Evolutionary conservation across 2,329 filamentous ascomycete genomes (phyloP), one percentile per base, ranked within the genome.

Genomic region (Orbilia ellipsospora): DNA sequence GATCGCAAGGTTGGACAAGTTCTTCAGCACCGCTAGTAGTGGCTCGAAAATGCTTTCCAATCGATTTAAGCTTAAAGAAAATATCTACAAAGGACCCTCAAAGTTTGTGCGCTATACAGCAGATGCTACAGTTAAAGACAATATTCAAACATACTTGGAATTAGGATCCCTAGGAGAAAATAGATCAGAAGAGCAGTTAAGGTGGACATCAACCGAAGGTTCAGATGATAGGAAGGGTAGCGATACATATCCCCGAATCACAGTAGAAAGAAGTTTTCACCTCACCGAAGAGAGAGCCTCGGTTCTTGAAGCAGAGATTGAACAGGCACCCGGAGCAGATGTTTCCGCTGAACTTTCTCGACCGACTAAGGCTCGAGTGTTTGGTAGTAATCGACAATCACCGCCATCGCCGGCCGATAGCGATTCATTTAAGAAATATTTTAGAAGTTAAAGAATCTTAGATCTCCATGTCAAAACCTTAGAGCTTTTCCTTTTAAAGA

Each of bases 91-190:
- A 44, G 69, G 69, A 2, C 69, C 57, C 10, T 42, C 60, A 15
- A 73, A 62, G 20, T 73, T 66, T 20, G 69, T 67, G 31, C 61
- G 69, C 15, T 73, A 73, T n/a, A 66, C 69, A 13, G 69, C 69
- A 8, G 69, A 73, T 48, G 61, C 69, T 36, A 67, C 69, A 1
- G 69, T 40, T 6, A 62, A 73, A 15, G 69, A 67, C 23, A 73
- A 62, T 12, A 73, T 62, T 55, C 62, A 40, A 15, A 73, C 61
- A 36, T 73, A 73, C 28, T 15, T 73, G 12, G 69, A 73, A 18
- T 51, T 73, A 2, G 68, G 68, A 6, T 52, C 60, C 2, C 42
- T 73, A 1, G 62, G 36, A 20, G 62, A 62, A 44, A 56, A 36
- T 13, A 48, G 26, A 44, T 62, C 61, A 7, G 55, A 67, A 4